Evolutionary conservation across 495 filamentous ascomycete species (phyloP), one percentile per base, ranked within the genome.

Genomic region (Hapsidospora chrysogenum): DNA sequence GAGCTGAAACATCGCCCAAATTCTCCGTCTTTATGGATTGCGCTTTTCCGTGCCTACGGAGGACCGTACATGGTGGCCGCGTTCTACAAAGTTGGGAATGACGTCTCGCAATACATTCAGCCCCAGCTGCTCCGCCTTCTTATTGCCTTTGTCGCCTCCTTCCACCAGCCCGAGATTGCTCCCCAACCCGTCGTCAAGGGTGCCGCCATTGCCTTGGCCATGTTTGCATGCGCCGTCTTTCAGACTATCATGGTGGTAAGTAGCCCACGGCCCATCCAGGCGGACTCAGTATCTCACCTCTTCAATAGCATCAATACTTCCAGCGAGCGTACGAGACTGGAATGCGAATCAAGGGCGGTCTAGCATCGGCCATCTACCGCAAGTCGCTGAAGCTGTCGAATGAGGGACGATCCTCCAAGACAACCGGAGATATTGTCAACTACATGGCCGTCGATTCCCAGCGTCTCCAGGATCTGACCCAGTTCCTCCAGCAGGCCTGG

Each of bases 251-350:
- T 65, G 61, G 60, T 31, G 16, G n/a, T n/a, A n/a, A n/a, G n/a
- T n/a, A n/a, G n/a, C n/a, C 17, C 6, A 29, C 16, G 19, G 15
- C 2, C 29, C 25, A 29, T 7, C 11, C 4, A 22, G 17, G 2
- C 30, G 4, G 10, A 62, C 45, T 53, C 36, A 48, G 33, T 31
- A n/a, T 67, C 45, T 61, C 92, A 32, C n/a, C n/a, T n/a, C n/a
- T n/a, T n/a, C n/a, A n/a, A n/a, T n/a, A n/a, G n/a, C 85, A 96
- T 52, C 92, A 96, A 49, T 96, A 96, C 51, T 99, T 99, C 63
- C 86, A 95, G 52, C 65, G 85, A 40, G 70, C 85, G 9, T 96
- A 96, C 44, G 81, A 92, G 49, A 87, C 83, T 3, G 92, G 92
- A 17, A 96, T 99, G 89, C 73, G 84, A 9, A 84, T 96, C 54